Conservation (phyloP, 148 eudicot species). For the Cornus suecica region DNA sequence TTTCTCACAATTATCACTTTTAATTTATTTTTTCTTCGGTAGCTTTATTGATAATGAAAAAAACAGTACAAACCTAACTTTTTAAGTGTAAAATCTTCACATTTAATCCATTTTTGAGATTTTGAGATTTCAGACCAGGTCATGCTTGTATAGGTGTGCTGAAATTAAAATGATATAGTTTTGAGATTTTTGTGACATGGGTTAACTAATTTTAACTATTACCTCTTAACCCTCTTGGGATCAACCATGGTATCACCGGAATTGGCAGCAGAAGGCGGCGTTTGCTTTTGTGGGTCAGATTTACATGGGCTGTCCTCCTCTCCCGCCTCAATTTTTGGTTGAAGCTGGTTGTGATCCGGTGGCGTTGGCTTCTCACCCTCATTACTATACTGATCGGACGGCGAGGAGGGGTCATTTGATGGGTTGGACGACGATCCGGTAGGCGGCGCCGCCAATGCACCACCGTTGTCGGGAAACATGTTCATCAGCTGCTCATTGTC, state of each 20-base stretch:
- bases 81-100: too few species aligned
- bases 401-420: constrained; percentile 36
- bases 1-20: too few species aligned
- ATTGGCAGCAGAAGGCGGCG: constrained; percentile 15
- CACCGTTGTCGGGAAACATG: constrained; percentile 71
- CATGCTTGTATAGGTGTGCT: too few species aligned
- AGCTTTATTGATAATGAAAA: too few species aligned
- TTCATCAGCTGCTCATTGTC: constrained; percentile 80
- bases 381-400: constrained; percentile 52
- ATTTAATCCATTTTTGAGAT: too few species aligned
- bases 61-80: too few species aligned
- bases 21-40: too few species aligned
- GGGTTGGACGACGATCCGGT: constrained; percentile 41
- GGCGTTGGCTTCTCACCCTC: constrained; percentile 18
- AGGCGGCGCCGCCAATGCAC: constrained; percentile 17
- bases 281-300: constrained; percentile 4
- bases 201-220: background rate
- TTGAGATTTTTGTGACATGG: background rate
- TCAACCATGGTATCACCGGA: constrained; percentile 39
- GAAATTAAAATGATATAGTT: background rate
- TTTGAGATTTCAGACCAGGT: too few species aligned
- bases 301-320: constrained; percentile 56
- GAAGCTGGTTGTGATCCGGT: background rate
- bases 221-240: constrained; percentile 96
- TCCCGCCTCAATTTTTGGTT: constrained; percentile 58